Conservation (phyloP, 306 rosid species). For the Sesbania bispinosa region DNA sequence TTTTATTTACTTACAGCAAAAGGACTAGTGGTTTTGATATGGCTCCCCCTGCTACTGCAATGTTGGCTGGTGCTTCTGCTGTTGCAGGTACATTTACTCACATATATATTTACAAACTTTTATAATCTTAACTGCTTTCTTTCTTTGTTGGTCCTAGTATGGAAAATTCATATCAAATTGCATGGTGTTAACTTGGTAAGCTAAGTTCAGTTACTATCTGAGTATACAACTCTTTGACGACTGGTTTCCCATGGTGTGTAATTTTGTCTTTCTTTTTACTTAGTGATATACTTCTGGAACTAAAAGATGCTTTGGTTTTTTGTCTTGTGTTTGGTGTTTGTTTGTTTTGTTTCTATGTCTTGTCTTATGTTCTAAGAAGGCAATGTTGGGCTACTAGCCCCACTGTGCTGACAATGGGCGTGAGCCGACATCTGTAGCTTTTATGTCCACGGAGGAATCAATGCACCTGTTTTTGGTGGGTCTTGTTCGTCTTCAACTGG, state of each 20-base stretch:
- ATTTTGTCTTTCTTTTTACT: slow-evolving; percentile 50
- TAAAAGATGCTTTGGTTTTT: slow-evolving; percentile 93
- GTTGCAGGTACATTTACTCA: slow-evolving; percentile 72
- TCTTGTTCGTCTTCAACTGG: slow-evolving; percentile 97
- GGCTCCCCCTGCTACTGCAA: slow-evolving; percentile 96
- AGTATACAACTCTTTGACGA: slow-evolving; percentile 44
- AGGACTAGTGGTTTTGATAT: slow-evolving; percentile 98
- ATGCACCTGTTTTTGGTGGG: slow-evolving; percentile 97
- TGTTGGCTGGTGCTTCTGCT: slow-evolving; percentile 58
- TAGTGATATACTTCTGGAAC: slow-evolving; percentile 85
- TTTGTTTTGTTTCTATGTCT: slow-evolving; percentile 96
- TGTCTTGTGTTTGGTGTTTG: slow-evolving; percentile 97
- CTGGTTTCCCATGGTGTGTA: slow-evolving; percentile 56
- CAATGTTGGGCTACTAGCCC: slow-evolving; percentile 99
- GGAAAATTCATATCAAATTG: slow-evolving; percentile 92
- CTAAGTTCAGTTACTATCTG: slow-evolving; percentile 60
- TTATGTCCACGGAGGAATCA: slow-evolving; percentile 95
- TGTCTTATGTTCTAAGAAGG: slow-evolving; percentile 94
- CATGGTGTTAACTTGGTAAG: slow-evolving; percentile 96
- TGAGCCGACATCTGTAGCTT: slow-evolving; percentile 99
- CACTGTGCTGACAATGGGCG: slow-evolving; percentile 99
- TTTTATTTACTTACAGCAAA: slow-evolving; percentile 62
- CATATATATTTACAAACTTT: slow-evolving; percentile 24
- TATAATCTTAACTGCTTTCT: slow-evolving; percentile 64
- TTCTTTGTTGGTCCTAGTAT: slow-evolving; percentile 72